Conservation (phyloP, 2,329 filamentous ascomycete genomes). For the Trematosphaeria pertusa region DNA sequence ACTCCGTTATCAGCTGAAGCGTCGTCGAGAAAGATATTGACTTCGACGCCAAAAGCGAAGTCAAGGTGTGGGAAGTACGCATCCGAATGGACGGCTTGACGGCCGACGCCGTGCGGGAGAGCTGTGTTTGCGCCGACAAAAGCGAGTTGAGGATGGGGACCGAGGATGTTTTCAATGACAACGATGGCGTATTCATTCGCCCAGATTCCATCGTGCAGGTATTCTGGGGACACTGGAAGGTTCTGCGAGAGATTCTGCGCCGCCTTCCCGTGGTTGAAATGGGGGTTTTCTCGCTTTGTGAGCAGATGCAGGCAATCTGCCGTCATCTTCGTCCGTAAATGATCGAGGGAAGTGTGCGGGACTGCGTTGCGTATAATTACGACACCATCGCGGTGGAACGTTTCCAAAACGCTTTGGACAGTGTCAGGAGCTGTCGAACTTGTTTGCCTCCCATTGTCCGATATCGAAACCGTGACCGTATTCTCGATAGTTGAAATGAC, state of each 20-base stretch:
- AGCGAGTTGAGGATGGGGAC: constrained; percentile 24
- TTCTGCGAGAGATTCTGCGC: constrained; percentile 23
- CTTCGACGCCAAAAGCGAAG: constrained; percentile 50
- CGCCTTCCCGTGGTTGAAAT: constrained; percentile 24
- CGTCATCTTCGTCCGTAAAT: too few relatives aligned
- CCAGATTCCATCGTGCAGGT: constrained; percentile 22
- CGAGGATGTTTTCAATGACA: constrained; percentile 25
- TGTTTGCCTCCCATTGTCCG: too few relatives aligned
- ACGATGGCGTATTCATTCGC: constrained; percentile 22
- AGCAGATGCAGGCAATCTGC: too few relatives aligned
- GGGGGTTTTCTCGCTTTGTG: too few relatives aligned
- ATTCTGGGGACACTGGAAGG: constrained; percentile 20
- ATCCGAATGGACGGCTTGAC: constrained; percentile 30
- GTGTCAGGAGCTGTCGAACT: too few relatives aligned
- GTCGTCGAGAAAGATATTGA: constrained; percentile 54
- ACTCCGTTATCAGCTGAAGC: constrained; percentile 51
- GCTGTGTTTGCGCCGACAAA: constrained; percentile 27
- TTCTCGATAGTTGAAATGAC: too few relatives aligned
- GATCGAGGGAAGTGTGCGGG: too few relatives aligned
- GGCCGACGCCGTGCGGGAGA: constrained; percentile 19
- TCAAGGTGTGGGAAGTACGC: constrained; percentile 21
- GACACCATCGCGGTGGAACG: too few relatives aligned
- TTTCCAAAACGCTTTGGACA: too few relatives aligned
- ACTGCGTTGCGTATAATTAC: too few relatives aligned
- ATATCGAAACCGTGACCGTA: too few relatives aligned